phyloP scores from a whole-genome alignment of 768 basidiomycete genomes.

The Tulasnella sp. region DNA sequence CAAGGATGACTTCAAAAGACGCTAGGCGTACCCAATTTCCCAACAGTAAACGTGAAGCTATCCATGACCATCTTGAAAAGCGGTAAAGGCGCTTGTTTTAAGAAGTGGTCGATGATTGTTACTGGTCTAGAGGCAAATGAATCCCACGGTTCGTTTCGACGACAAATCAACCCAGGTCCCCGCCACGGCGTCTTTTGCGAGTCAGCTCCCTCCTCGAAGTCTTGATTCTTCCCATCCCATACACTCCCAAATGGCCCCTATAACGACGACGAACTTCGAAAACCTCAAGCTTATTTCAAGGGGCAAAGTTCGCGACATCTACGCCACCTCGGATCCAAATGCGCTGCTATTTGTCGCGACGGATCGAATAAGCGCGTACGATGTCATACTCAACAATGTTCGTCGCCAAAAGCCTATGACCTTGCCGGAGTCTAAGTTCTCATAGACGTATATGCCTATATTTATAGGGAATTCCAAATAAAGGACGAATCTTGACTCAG shows the following conservation, averaged over 20 bases:
- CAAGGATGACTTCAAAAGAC: background rate
- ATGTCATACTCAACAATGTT: constrained; percentile 90
- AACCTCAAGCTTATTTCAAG: constrained; percentile 61
- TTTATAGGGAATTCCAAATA: constrained; percentile 91
- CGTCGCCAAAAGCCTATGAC: constrained; percentile 30
- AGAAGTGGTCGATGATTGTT: background rate
- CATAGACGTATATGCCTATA: background rate
- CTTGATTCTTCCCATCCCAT: background rate
- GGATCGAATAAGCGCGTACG: constrained; percentile 94
- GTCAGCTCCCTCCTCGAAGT: background rate
- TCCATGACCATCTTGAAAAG: constrained; percentile 17
- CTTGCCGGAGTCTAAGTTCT: background rate
- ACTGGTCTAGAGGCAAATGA: background rate
- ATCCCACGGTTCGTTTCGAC: background rate
- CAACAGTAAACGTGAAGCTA: constrained; percentile 79
- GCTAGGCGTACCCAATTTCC: constrained; percentile 71
- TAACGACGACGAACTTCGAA: constrained; percentile 8
- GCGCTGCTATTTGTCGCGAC: constrained; percentile 85
- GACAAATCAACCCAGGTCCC: background rate
- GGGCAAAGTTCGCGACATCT: constrained; percentile 97
- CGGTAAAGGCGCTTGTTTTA: background rate
- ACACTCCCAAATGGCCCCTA: background rate
- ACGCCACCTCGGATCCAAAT: constrained; percentile 43
- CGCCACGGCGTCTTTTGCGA: background rate
- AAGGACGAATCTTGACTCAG: constrained; percentile 81